phyloP scores from a whole-genome alignment of 805 yeast species.

The Wickerhamomyces bisporus region DNA sequence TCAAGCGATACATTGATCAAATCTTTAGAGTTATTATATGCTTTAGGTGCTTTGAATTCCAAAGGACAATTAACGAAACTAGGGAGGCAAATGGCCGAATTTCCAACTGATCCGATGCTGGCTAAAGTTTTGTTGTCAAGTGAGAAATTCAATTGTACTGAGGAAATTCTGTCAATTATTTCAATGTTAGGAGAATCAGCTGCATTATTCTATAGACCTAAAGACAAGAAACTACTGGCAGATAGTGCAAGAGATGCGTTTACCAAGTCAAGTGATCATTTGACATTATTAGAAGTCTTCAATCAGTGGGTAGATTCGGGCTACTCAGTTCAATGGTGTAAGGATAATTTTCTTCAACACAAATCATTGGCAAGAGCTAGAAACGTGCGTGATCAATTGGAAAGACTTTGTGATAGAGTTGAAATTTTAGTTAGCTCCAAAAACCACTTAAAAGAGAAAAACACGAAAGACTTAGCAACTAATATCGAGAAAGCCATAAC shows the following conservation, averaged over 20 bases:
- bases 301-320: constrained; percentile 70
- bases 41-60: constrained; percentile 80
- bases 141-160: constrained; percentile 52
- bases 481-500: constrained; percentile 81
- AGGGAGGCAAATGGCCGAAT: constrained; percentile 85
- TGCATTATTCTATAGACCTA: constrained; percentile 64
- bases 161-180: constrained; percentile 66
- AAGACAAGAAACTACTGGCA: constrained; percentile 60
- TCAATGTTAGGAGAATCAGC: constrained; percentile 82
- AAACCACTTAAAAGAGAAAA: constrained; percentile 26
- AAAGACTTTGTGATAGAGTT: constrained; percentile 50
- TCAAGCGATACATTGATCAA: constrained; percentile 64
- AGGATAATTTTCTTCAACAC: constrained; percentile 75
- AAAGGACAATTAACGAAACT: constrained; percentile 70
- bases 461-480: constrained; percentile 48
- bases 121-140: constrained; percentile 71
- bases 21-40: constrained; percentile 77
- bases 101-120: constrained; percentile 88
- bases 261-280: constrained; percentile 60
- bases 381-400: constrained; percentile 69
- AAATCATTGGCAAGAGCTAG: constrained; percentile 63
- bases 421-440: constrained; percentile 36
- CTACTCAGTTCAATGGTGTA: constrained; percentile 75
- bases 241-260: constrained; percentile 59
- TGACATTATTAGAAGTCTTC: constrained; percentile 69